Evolutionary conservation across 164 flowering plant species (phyloP), one percentile per base, ranked within the genome.

Genomic region (Magnolia sinica): DNA sequence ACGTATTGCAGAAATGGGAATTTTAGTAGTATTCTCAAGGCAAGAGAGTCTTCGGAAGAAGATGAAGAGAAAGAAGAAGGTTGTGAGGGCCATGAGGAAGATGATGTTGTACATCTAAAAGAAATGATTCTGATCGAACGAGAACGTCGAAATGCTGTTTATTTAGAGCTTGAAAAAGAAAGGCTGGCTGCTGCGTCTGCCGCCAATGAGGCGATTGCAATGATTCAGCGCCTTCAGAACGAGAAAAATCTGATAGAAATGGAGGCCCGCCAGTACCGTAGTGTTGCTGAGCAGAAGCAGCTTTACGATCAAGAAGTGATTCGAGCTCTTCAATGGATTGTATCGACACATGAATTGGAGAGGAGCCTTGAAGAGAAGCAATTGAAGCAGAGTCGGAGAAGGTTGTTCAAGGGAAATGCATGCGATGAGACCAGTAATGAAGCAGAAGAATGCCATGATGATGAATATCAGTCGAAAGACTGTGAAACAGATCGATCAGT

Each of bases 171-270:
- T 7, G 94, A 88, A 73, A 87, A 90, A 83, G 98, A 94, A 75
- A 87, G 94, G 70, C 70, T 78, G 83, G 94, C 98, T 5, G 81
- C 93, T 31, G 88, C 93, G 9, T 76, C 91, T 19, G 92, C 98
- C 2, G 90, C 91, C 1, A 87, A 87, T 50, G 97, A 92, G 76
- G 85, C 92, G 7, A 90, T 92, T 94, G 86, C 84, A 3, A 87
- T 90, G 94, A 91, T 92, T 52, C 63, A 86, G 73, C 80, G 89
- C 1, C 90, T 92, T 50, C 94, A 92, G 76, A 87, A 76, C 14
- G 95, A 91, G 84, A 92, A 90, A 79, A 87, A 88, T 75, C 59
- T 80, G 58, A 61, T 82, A 1, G 89, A 88, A 70, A 85, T 87
- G 14, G 86, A 87, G 64, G 87, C 88, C 16, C 82, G 85, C 16